These are phyloP conservation scores for Trifolium fragiferum DNA, from an alignment of 306 rosid species.

Conservation along the genomic window DNA sequence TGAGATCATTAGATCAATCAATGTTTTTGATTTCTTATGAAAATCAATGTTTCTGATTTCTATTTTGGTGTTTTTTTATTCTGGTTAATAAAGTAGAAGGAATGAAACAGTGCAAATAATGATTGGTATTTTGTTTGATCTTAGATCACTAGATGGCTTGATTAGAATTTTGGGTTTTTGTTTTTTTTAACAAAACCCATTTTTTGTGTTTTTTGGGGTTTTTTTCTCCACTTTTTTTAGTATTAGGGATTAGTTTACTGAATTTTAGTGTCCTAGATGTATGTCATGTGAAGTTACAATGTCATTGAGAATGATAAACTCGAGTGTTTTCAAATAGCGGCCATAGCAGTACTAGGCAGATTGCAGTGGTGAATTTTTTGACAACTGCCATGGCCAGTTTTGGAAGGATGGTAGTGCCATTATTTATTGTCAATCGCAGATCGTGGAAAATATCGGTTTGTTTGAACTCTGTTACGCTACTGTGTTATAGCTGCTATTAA, in stretches of 20 bases:
- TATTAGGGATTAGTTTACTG: neutral
- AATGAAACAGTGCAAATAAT: neutral
- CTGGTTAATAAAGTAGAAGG: neutral
- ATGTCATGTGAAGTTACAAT: neutral
- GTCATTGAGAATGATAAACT: neutral
- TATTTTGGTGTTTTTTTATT: neutral
- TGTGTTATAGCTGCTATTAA: neutral
- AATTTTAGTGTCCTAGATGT: neutral
- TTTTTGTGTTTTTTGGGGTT: neutral
- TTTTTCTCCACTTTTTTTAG: neutral
- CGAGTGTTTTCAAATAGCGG: neutral
- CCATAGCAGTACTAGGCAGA: neutral
- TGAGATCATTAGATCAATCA: slow-evolving; percentile 15
- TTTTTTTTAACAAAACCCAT: too few relatives aligned
- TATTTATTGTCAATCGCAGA: neutral
- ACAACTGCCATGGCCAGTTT: neutral
- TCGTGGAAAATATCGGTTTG: neutral
- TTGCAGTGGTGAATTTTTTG: neutral
- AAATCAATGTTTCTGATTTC: neutral
- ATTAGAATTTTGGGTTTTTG: neutral
- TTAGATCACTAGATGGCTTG: neutral
- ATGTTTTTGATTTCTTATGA: slow-evolving; percentile 1
- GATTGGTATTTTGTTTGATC: neutral
- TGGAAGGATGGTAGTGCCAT: neutral
- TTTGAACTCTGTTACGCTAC: neutral